A percentile compares a stretch with the other conserved stretches of the same genome.
phyloP scores from a whole-genome alignment of 768 basidiomycete species.

The Rhizopogon rudus region DNA sequence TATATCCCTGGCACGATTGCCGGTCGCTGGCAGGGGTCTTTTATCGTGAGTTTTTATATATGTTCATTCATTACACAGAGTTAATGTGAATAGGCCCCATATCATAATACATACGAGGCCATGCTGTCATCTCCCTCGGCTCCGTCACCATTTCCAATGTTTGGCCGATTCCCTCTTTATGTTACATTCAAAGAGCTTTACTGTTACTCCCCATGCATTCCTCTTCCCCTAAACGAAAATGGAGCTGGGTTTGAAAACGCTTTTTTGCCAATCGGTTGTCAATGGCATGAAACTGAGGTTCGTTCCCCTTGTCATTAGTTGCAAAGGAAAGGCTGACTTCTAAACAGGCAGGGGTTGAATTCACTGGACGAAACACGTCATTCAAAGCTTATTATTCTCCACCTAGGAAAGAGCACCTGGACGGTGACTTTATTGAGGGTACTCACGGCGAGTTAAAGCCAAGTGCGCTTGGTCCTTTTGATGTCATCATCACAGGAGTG shows the following conservation, averaged over 20 bases:
- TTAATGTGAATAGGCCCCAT: conserved; percentile 31
- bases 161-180: conserved; percentile 43
- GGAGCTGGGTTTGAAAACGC: conserved; percentile 36
- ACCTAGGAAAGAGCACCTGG: conserved; percentile 16
- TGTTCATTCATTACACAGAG: background rate
- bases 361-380: conserved; percentile 27
- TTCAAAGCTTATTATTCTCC: conserved; percentile 38
- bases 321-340: background rate
- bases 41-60: conserved; percentile 28
- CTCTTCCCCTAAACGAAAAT: conserved; percentile 31
- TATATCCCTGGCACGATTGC: conserved; percentile 42
- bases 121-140: conserved; percentile 30
- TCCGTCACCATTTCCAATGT: conserved; percentile 30
- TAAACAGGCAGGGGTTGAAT: conserved; percentile 23
- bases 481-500: conserved; percentile 51
- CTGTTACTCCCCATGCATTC: conserved; percentile 27
- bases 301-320: background rate
- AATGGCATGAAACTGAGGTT: conserved; percentile 29
- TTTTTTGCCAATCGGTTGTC: conserved; percentile 40
- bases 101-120: conserved; percentile 30
- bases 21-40: conserved; percentile 47
- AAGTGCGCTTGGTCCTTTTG: conserved; percentile 23
- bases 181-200: conserved; percentile 46
- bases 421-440: conserved; percentile 6
- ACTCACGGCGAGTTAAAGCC: background rate